Evolutionary conservation across 352 stramenopile genomes (phyloP), one percentile per base, ranked within the genome.

Genomic region (Pythium sp.): DNA sequence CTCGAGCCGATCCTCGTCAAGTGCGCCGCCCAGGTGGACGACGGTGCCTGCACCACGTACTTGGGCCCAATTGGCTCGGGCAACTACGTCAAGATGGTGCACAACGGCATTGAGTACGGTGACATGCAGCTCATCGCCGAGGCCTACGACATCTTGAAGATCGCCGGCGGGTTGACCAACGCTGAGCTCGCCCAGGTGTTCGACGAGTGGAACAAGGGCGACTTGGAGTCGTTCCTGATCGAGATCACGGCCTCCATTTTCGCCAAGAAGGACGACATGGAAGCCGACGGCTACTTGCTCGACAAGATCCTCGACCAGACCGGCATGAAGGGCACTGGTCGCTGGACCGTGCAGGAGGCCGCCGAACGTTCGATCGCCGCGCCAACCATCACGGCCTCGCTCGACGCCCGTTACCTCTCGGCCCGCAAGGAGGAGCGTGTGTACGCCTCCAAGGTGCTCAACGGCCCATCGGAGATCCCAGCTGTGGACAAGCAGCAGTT

Each of bases 1-100:
- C 86, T 99, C 58, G 93, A 98, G 81, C 93, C 94, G 8, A 99
- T 99, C 71, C 83, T 99, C 65, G 94, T 89, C 63, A 99, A 99
- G 80, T 98, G 96, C 73, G 97, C 97, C 1, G 98, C 98, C 5
- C 92, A 99, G 78, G 95, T 98, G 24, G 86, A 96, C 67, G 90
- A 97, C 67, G 94, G 94, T 26, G 82, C 97, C 24, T 99, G 98
- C 79, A 98, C 97, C 24, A 98, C 95, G 56, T 99, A 99, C 82
- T 80, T 99, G 58, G 98, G 98, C 43, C 90, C 89, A 20, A 91
- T 98, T 43, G 98, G 98, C 71, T 90, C 90, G 36, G 98, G 98
- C 65, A 99, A 99, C 86, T 99, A 99, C 82, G 97, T 99, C 60
- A 99, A 99, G 87, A 99, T 99, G 97, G 97, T 99, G 67, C 98